phyloP scores from a whole-genome alignment of 73 alveolate species.

The Paramecium pentaurelia region DNA sequence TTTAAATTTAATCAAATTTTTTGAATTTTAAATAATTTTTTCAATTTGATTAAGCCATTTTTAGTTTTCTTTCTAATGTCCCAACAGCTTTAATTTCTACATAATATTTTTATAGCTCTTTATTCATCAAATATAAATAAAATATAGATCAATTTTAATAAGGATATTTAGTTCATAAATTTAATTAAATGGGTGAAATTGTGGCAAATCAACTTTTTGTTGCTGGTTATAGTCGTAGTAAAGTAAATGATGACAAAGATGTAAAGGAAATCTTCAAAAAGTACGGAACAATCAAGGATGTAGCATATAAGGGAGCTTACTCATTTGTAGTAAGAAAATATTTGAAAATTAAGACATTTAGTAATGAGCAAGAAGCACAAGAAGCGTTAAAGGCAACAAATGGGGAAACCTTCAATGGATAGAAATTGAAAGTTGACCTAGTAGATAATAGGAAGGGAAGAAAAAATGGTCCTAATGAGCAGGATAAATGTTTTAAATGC shows the following conservation, averaged over 20 bases:
- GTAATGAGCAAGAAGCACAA: conserved; percentile 9
- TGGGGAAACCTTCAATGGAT: background rate
- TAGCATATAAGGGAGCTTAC: conserved; percentile 17
- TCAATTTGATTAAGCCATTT: too few species aligned
- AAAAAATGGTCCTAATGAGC: conserved; percentile 1
- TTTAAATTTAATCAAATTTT: too few species aligned
- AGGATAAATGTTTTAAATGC: conserved; percentile 42
- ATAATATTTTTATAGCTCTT: background rate
- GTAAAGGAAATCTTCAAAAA: conserved; percentile 20
- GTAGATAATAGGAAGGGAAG: conserved; percentile 27
- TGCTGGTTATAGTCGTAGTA: background rate
- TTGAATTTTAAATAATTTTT: too few species aligned
- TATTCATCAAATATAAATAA: background rate
- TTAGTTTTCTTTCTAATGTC: too few species aligned
- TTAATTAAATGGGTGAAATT: conserved; percentile 1
- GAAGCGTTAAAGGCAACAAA: background rate
- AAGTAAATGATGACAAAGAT: background rate
- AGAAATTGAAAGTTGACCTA: background rate
- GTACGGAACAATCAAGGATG: conserved; percentile 3
- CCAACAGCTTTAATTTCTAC: too few species aligned
- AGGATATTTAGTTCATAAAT: conserved; percentile 15
- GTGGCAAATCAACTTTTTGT: conserved; percentile 43
- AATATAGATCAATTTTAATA: background rate
- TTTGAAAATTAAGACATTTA: background rate
- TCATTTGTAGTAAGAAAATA: background rate